These are phyloP conservation scores for Aspergillus pseudotamarii DNA, from an alignment of 2,329 filamentous ascomycete species.

Conservation along the genomic window DNA sequence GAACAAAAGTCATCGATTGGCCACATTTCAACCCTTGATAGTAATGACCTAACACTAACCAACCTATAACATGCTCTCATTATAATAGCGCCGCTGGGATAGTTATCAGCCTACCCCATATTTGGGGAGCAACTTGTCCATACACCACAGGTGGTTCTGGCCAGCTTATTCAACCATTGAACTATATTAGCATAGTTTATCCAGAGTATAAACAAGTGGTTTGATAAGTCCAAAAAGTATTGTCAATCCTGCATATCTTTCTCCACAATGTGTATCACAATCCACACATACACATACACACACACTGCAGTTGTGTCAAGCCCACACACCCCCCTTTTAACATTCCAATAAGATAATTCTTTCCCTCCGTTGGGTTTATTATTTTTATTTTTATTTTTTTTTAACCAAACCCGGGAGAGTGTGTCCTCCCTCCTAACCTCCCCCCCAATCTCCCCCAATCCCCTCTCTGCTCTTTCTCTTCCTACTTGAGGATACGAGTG, in stretches of 20 bases:
- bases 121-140: background rate
- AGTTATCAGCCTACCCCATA: background rate
- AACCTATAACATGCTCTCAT: background rate
- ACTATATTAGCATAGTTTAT: conserved; percentile 15
- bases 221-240: conserved; percentile 22
- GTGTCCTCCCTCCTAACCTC: background rate
- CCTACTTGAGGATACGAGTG: background rate
- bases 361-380: background rate
- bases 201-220: conserved; percentile 1
- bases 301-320: background rate
- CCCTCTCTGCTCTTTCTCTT: background rate
- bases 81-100: background rate
- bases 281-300: background rate
- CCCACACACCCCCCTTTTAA: conserved; percentile 1
- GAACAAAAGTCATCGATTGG: background rate
- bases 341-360: conserved; percentile 5
- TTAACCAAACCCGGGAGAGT: background rate
- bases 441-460: background rate
- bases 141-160: background rate
- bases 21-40: background rate
- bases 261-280: conserved; percentile 19
- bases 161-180: conserved; percentile 13
- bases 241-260: conserved; percentile 19
- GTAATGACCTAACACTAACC: conserved; percentile 4
- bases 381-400: background rate